Conservation (phyloP, 441 rosid species). For the Syzygium malaccense region DNA sequence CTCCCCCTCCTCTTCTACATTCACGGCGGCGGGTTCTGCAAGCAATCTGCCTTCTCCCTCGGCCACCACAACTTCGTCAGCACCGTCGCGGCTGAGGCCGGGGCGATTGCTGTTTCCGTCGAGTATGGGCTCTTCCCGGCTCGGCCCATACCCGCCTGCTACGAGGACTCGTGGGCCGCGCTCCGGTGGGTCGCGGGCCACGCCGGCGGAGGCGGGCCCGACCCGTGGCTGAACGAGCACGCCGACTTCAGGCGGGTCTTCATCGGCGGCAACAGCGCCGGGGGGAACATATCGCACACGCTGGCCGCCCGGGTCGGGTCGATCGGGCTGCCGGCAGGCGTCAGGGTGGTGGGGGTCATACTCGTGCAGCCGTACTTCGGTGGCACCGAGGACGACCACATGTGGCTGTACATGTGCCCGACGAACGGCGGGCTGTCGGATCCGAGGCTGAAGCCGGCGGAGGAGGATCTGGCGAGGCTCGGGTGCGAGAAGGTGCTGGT, state of each 20-base stretch:
- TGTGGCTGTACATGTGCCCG: not conserved
- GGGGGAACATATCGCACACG: conserved; percentile 21
- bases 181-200: conserved; percentile 26
- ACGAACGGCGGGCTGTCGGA: not conserved
- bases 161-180: conserved; percentile 29
- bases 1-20: conserved; percentile 30
- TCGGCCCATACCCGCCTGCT: conserved; percentile 22
- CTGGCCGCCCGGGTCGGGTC: not conserved
- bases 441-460: not conserved
- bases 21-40: conserved; percentile 37
- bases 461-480: not conserved
- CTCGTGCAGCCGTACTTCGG: not conserved
- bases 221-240: conserved; percentile 15
- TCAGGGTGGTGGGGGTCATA: not conserved
- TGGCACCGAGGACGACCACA: not conserved
- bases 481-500: not conserved
- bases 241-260: conserved; percentile 25
- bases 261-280: conserved; percentile 28
- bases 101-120: conserved; percentile 14
- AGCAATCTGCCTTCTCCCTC: conserved; percentile 14
- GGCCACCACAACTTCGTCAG: not conserved
- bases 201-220: conserved; percentile 17
- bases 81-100: conserved; percentile 6
- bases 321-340: not conserved
- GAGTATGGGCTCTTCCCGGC: conserved; percentile 30